Base-by-base conservation (phyloP, 805 yeast genomes). In the Gaillardinia entomophila region DNA sequence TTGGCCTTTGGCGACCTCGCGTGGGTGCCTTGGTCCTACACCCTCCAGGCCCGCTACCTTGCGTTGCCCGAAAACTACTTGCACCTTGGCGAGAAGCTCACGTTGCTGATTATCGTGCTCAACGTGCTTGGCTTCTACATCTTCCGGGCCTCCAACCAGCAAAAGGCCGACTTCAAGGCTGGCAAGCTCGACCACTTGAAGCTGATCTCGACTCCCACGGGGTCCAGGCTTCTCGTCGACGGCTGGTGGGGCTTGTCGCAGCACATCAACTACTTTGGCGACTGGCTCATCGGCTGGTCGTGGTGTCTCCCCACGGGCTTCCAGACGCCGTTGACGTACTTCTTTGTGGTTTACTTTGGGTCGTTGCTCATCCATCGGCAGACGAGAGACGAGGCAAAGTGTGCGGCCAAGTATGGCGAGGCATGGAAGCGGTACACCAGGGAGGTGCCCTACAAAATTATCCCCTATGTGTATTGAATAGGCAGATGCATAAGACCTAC, bases 191-290 rank as follows among this genome's bases (percentile, higher is more conserved):
- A 69, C 26, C 78, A 85, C 50, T 62, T 87, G 60, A 49, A 51
- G 38, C 49, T 57, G 32, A 83, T 92, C 37, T 63, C 74, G 41
- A 82, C 97, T 0, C 65, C 71, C 19, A 75, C 82, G 12, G 95
- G 95, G 1, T 81, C 95, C 16, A 83, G 76, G 50, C 70, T 92
- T 42, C 62, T 92, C 28, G 74, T 79, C 34, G 92, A 87, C 49
- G 96, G 97, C 3, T 92, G 97, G 98, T 92, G 98, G 98, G 83
- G 82, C 2, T 56, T 68, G 13, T 79, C 95, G 5, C 95, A 95
- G 45, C 98, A 92, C 56, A 87, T 86, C 52, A 92, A 92, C 54
- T 92, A 92, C 59, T 72, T 89, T 37, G 98, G 98, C 27, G 98
- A 92, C 62, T 87, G 96, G 89, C 54, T 92, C 26, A 79, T 88